These are phyloP conservation scores for Viridothelium virens DNA, from an alignment of 495 filamentous ascomycete species.

Conservation along the genomic window DNA sequence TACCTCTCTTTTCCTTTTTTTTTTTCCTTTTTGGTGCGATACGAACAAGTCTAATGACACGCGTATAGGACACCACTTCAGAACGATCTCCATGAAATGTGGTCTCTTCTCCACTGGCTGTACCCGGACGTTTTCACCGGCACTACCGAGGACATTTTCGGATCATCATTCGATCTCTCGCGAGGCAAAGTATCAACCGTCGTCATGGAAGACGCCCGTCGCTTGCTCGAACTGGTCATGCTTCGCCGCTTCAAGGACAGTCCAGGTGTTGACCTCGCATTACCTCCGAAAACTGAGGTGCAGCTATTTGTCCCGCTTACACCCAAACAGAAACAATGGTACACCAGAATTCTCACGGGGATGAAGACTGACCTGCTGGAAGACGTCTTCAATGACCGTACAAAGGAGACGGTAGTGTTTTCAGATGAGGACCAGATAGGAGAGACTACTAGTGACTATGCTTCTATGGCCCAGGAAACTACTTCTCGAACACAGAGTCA, in stretches of 20 bases:
- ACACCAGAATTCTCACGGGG: slow-evolving; percentile 52
- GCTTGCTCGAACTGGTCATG: slow-evolving; percentile 54
- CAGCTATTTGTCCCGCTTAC: slow-evolving; percentile 54
- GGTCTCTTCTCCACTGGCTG: slow-evolving; percentile 57
- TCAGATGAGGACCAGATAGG: slow-evolving; percentile 7
- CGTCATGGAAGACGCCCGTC: slow-evolving; percentile 48
- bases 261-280: slow-evolving; percentile 47
- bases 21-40: not conserved
- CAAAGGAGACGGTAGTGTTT: slow-evolving; percentile 38
- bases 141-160: slow-evolving; percentile 47
- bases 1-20: not conserved
- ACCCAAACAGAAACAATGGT: slow-evolving; percentile 56
- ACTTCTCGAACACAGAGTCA: not conserved
- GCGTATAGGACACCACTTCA: slow-evolving; percentile 49
- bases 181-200: slow-evolving; percentile 47
- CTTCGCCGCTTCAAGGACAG: slow-evolving; percentile 57
- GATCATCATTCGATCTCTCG: slow-evolving; percentile 50
- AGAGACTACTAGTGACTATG: slow-evolving; percentile 31
- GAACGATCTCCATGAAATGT: slow-evolving; percentile 56
- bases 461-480: slow-evolving; percentile 35
- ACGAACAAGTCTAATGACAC: not conserved
- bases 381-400: slow-evolving; percentile 45
- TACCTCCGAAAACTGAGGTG: slow-evolving; percentile 55
- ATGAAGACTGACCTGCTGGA: slow-evolving; percentile 46
- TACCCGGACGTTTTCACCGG: slow-evolving; percentile 54